phyloP scores from a whole-genome alignment of 352 stramenopile species.

The Phytophthora palmivora region DNA sequence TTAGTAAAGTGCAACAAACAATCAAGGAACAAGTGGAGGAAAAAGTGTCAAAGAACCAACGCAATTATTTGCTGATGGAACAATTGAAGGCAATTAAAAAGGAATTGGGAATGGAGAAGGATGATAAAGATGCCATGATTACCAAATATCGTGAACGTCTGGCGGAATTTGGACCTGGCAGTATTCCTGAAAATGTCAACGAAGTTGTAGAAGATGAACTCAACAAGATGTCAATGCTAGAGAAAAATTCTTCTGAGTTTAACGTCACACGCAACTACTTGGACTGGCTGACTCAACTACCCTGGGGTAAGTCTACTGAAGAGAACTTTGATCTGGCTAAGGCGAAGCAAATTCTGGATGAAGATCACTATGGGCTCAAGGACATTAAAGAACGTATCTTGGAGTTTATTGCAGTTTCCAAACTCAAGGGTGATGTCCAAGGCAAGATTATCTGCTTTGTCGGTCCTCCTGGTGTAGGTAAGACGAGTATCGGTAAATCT shows the following conservation, averaged over 20 bases:
- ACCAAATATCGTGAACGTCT: conserved; percentile 95
- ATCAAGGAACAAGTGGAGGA: conserved; percentile 95
- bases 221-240: conserved; percentile 97
- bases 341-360: conserved; percentile 94
- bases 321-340: conserved; percentile 98
- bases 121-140: conserved; percentile 99
- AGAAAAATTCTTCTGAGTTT: conserved; percentile 99
- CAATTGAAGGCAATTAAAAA: conserved; percentile 99
- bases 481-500: conserved; percentile 96
- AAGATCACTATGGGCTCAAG: conserved; percentile 98
- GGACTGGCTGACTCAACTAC: conserved; percentile 98
- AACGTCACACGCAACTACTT: conserved; percentile 99
- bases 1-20: conserved; percentile 97
- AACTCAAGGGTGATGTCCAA: conserved; percentile 95
- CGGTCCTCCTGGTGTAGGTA: conserved; percentile 94
- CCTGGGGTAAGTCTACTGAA: conserved; percentile 95
- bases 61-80: conserved; percentile 98
- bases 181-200: conserved; percentile 81
- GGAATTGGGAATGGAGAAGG: conserved; percentile 98
- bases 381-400: conserved; percentile 99
- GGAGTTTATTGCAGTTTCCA: conserved; percentile 99
- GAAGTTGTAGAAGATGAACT: conserved; percentile 98
- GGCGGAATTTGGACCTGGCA: conserved; percentile 57
- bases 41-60: conserved; percentile 96
- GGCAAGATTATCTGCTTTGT: conserved; percentile 98